phyloP scores from a whole-genome alignment of 805 yeast genomes.

The Debaryomyces hansenii region DNA sequence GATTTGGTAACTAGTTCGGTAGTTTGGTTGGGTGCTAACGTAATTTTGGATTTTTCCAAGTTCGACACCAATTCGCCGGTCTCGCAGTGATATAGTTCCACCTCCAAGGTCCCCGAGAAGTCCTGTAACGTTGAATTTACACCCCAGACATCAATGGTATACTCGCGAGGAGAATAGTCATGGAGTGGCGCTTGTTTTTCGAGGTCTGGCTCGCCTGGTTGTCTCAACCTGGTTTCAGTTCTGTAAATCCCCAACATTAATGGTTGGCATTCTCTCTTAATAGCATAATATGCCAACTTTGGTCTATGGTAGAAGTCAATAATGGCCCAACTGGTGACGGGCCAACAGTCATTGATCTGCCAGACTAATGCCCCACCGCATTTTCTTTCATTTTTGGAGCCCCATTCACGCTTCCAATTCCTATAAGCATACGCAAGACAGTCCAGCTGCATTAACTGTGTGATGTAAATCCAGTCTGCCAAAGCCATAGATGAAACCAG shows the following conservation, averaged over 20 bases:
- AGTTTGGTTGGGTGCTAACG: constrained; percentile 25
- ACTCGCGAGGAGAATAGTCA: constrained; percentile 24
- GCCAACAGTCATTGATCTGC: constrained; percentile 58
- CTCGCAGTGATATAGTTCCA: constrained; percentile 29
- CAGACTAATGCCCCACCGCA: constrained; percentile 51
- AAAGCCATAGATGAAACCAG: constrained; percentile 33
- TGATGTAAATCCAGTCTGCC: constrained; percentile 48
- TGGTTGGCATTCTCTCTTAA: constrained; percentile 42
- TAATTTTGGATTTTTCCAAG: constrained; percentile 9
- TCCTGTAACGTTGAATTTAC: constrained; percentile 27
- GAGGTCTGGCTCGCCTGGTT: background rate
- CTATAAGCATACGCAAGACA: constrained; percentile 48
- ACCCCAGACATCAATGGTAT: constrained; percentile 42
- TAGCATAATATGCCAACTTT: constrained; percentile 48
- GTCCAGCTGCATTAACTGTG: constrained; percentile 54
- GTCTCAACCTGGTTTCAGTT: constrained; percentile 4
- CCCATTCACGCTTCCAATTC: constrained; percentile 51
- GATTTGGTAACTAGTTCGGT: constrained; percentile 21
- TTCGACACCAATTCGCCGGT: constrained; percentile 27
- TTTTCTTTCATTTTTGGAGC: constrained; percentile 29
- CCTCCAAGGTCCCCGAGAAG: constrained; percentile 19
- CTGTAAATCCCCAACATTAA: constrained; percentile 36
- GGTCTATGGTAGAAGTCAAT: constrained; percentile 43
- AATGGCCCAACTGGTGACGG: constrained; percentile 52
- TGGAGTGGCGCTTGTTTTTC: constrained; percentile 16